Base-by-base conservation (phyloP, 129 eudicot species). In the Artemisia annua region DNA sequence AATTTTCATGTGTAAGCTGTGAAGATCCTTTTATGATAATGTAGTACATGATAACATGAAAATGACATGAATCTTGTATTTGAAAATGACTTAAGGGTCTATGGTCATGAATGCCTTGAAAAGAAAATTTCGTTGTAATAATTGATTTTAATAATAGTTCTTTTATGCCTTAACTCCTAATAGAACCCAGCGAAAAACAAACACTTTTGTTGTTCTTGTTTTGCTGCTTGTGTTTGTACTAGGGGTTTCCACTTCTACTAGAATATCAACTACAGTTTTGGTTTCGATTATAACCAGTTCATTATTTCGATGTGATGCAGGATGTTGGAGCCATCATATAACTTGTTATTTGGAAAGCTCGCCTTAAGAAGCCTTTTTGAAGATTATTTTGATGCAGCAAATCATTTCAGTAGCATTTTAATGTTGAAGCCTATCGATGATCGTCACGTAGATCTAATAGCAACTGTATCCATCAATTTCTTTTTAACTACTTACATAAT, bases 241-340 rank as follows among this genome's bases (percentile, higher is more conserved):
- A 54, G 39, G 39, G 71, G 61, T 26, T 46, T 26, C 46, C 18
- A 19, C 62, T 24, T 66, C 35, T 56, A 1, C 66, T 16, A 46
- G 50, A 8, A 57, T 66, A 67, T 39, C 6, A 39, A 54, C 59
- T 67, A 46, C 55, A 59, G 8, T 24, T 50, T 60, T 76, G 43
- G 57, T 48, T 70, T 70, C 56, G 68, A 62, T 63, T 61, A 35
- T 72, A 50, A 77, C 22, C 48, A 28, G n/a, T 48, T 71, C 53
- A n/a, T 65, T 65, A n/a, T 65, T 65, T 71, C 44, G 22, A 61
- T 22, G 76, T 75, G 75, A 69, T 82, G 92, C 86, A 93, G 98
- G 87, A 93, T 93, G 98, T 78, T 93, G 86, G 98, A 93, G 77
- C 86, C 98, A 20, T 89, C 98, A n/a, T 92, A 92, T 76, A 85